phyloP scores from a whole-genome alignment of 495 filamentous ascomycete genomes.

The Annulohypoxylon stygium region DNA sequence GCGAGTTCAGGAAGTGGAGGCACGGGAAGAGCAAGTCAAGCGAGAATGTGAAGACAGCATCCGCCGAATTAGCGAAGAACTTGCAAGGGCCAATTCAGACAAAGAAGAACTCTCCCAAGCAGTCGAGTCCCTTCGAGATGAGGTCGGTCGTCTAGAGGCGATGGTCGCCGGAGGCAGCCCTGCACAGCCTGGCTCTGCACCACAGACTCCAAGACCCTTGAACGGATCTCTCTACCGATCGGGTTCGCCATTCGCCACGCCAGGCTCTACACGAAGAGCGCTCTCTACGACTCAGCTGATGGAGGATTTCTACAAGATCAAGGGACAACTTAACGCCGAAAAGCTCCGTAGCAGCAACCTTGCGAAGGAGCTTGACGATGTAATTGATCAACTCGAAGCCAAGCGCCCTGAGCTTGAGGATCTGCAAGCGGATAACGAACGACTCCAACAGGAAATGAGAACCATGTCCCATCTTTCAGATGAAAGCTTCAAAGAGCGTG shows the following conservation, averaged over 20 bases:
- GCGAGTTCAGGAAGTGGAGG: constrained; percentile 84
- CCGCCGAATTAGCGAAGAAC: constrained; percentile 79
- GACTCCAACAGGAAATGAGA: constrained; percentile 77
- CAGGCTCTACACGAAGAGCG: constrained; percentile 63
- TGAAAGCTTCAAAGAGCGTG: constrained; percentile 70
- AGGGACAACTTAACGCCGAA: constrained; percentile 69
- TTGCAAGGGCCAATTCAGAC: constrained; percentile 74
- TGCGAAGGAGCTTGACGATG: constrained; percentile 80
- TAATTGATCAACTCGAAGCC: constrained; percentile 75
- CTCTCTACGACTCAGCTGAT: constrained; percentile 64
- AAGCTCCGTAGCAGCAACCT: constrained; percentile 78
- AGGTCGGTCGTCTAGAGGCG: constrained; percentile 73
- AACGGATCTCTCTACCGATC: constrained; percentile 61
- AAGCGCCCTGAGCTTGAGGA: constrained; percentile 77
- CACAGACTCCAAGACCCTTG: constrained; percentile 71
- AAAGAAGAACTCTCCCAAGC: constrained; percentile 76
- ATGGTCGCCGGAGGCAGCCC: constrained; percentile 52
- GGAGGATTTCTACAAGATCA: constrained; percentile 67
- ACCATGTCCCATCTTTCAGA: constrained; percentile 80
- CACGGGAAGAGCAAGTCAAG: constrained; percentile 78
- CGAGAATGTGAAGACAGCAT: constrained; percentile 86
- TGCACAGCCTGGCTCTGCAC: constrained; percentile 56
- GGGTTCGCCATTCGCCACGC: constrained; percentile 66
- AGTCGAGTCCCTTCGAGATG: constrained; percentile 76
- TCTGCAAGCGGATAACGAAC: constrained; percentile 74